Conservation (phyloP, 768 basidiomycete genomes). For the Phylloporus rhodoxanthus region DNA sequence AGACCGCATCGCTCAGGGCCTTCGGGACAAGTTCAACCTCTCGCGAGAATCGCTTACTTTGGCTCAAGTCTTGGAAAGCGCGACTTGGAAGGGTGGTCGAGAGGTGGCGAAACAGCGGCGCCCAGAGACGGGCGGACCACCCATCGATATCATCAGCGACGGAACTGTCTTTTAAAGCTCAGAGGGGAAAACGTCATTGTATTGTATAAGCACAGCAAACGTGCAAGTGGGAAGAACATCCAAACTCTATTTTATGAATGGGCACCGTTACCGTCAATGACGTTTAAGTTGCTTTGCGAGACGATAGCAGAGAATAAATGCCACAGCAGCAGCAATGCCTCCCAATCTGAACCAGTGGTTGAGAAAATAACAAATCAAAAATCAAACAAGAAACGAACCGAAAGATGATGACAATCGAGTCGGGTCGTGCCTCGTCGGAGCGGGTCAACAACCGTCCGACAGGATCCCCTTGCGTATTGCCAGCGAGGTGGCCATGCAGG, state of each 20-base stretch:
- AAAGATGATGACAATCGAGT: constrained; percentile 78
- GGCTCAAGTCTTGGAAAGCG: constrained; percentile 87
- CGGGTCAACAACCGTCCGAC: constrained; percentile 7
- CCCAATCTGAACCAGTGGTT: constrained; percentile 39
- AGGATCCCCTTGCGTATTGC: not conserved
- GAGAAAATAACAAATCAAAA: not conserved
- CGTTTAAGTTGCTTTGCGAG: constrained; percentile 50
- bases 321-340: constrained; percentile 48
- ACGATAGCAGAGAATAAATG: constrained; percentile 49
- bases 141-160: constrained; percentile 81
- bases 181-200: not conserved
- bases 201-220: not conserved
- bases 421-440: constrained; percentile 33
- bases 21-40: constrained; percentile 55
- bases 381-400: constrained; percentile 36
- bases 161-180: constrained; percentile 65
- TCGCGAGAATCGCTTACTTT: constrained; percentile 53
- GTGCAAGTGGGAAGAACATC: not conserved
- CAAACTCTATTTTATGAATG: not conserved
- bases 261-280: constrained; percentile 1
- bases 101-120: constrained; percentile 82
- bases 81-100: constrained; percentile 95
- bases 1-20: constrained; percentile 69
- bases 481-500: constrained; percentile 6
- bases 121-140: constrained; percentile 71